Conservation (phyloP, 306 rosid genomes). For the Lithocarpus polystachyus region DNA sequence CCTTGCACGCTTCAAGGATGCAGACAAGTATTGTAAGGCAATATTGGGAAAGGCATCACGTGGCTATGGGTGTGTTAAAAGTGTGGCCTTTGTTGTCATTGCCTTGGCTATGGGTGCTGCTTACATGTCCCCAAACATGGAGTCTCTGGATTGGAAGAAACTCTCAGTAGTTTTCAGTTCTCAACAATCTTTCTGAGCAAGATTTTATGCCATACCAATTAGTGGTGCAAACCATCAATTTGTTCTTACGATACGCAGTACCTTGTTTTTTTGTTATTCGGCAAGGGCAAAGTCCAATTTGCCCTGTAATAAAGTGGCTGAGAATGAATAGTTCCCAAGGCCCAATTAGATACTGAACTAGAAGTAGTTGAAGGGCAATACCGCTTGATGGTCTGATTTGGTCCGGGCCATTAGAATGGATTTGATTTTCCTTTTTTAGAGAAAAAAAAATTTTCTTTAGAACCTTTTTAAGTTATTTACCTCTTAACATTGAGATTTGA, state of each 20-base stretch:
- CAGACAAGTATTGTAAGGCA: constrained; percentile 65
- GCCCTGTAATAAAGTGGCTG: constrained; percentile 37
- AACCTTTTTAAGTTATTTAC: constrained; percentile 22
- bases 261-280: not conserved
- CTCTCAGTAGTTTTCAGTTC: constrained; percentile 48
- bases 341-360: constrained; percentile 26
- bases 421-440: constrained; percentile 14
- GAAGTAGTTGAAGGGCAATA: constrained; percentile 40
- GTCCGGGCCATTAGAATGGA: constrained; percentile 43
- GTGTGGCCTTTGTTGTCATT: constrained; percentile 48
- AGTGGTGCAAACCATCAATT: constrained; percentile 35
- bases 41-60: constrained; percentile 55
- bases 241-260: constrained; percentile 7
- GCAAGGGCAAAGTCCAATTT: constrained; percentile 33
- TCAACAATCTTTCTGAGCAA: constrained; percentile 36
- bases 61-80: constrained; percentile 54
- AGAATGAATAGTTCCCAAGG: constrained; percentile 29
- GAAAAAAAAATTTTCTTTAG: not conserved
- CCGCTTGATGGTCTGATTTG: constrained; percentile 35
- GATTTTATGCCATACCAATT: constrained; percentile 24
- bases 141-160: constrained; percentile 61
- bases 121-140: constrained; percentile 49
- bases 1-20: constrained; percentile 58
- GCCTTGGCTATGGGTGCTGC: constrained; percentile 67
- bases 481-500: constrained; percentile 27